Evolutionary conservation across 805 yeast genomes (phyloP).

Genomic region (Spathaspora girioi): DNA sequence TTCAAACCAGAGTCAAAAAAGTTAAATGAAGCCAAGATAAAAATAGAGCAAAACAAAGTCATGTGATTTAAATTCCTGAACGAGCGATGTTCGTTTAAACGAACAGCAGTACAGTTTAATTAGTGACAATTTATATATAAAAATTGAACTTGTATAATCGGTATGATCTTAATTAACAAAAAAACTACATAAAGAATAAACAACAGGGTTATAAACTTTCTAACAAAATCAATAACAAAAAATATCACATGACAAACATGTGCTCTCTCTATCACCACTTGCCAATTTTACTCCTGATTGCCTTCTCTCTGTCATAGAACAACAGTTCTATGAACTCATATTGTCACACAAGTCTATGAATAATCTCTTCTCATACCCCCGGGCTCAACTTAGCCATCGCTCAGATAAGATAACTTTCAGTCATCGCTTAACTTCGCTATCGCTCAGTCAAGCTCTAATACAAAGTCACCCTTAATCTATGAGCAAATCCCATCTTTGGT

Average conservation of each 20-base stretch:
- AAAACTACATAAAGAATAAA: not conserved
- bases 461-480: conserved; percentile 67
- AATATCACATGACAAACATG: not conserved
- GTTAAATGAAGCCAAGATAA: not conserved
- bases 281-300: no score
- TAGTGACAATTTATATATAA: no score
- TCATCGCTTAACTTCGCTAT: not conserved
- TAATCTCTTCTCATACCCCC: no score
- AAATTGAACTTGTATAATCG: not conserved
- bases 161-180: not conserved
- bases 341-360: not conserved
- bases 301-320: no score
- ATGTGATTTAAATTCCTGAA: not conserved
- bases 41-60: not conserved
- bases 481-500: conserved; percentile 85
- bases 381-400: no score
- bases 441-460: conserved; percentile 16
- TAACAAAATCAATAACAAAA: not conserved
- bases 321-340: no score
- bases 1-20: not conserved
- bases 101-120: no score
- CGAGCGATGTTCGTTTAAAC: no score
- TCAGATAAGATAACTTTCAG: no score
- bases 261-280: no score
- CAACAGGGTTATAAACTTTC: not conserved